A percentile compares a stretch with the other conserved stretches of the same genome.
phyloP scores from a whole-genome alignment of 768 basidiomycete species.

The Lyophyllum atratum region DNA sequence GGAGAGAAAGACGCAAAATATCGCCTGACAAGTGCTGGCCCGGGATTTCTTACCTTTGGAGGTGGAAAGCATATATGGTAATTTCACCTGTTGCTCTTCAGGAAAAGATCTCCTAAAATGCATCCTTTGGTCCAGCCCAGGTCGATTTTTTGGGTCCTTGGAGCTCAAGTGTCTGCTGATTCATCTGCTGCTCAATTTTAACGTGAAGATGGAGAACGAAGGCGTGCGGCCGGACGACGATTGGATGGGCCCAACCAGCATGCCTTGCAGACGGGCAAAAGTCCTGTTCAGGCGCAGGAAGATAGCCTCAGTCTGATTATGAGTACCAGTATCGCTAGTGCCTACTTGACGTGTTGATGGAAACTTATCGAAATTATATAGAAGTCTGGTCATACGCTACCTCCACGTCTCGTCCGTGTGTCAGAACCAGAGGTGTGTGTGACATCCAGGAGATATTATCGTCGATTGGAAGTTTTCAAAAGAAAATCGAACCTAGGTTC shows the following conservation, averaged over 20 bases:
- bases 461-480: too few relatives aligned
- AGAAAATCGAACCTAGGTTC: too few relatives aligned
- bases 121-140: conserved; percentile 23
- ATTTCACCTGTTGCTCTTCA: neutral
- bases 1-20: conserved; percentile 22
- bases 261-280: conserved; percentile 26
- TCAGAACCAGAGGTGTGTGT: too few relatives aligned
- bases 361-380: too few relatives aligned
- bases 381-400: too few relatives aligned
- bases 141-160: conserved; percentile 44
- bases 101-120: neutral
- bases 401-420: too few relatives aligned
- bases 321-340: neutral
- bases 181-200: conserved; percentile 39
- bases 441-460: too few relatives aligned
- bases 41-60: conserved; percentile 36
- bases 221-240: conserved; percentile 26
- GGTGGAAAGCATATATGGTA: conserved; percentile 34
- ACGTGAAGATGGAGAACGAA: conserved; percentile 35
- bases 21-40: conserved; percentile 25
- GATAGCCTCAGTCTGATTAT: neutral
- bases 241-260: conserved; percentile 22
- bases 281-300: conserved; percentile 26
- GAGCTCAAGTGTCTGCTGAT: conserved; percentile 49
- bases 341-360: neutral